A percentile compares a stretch with the other conserved stretches of the same genome.
These are phyloP conservation scores for Kodamaea plutei DNA, from an alignment of 1,139 yeast species.

Conservation along the genomic window DNA sequence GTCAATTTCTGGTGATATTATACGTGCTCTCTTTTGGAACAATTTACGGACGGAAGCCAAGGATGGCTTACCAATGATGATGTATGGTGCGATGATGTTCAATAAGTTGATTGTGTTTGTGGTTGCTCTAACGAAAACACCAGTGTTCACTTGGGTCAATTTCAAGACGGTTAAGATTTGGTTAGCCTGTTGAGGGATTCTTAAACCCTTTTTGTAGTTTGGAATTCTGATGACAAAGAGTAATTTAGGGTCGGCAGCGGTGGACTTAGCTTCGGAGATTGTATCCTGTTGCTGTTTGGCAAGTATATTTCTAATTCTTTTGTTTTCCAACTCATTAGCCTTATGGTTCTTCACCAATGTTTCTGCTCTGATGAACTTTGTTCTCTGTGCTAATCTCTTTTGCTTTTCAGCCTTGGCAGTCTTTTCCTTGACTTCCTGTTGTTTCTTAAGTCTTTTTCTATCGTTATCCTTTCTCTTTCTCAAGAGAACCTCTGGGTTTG, in stretches of 20 bases:
- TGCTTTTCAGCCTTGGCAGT: conserved; percentile 26
- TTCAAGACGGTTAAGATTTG: conserved; percentile 57
- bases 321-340: conserved; percentile 62
- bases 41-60: conserved; percentile 65
- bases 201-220: conserved; percentile 50
- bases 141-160: conserved; percentile 56
- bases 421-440: conserved; percentile 36
- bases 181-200: conserved; percentile 62
- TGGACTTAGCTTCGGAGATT: conserved; percentile 9
- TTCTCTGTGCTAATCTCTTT: conserved; percentile 34
- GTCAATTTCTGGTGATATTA: conserved; percentile 35
- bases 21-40: conserved; percentile 71
- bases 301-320: conserved; percentile 60
- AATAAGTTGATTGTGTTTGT: conserved; percentile 54
- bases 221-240: conserved; percentile 67
- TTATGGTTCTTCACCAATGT: conserved; percentile 61
- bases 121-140: conserved; percentile 65
- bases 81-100: conserved; percentile 65
- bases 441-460: conserved; percentile 62
- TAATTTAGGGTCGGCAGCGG: conserved; percentile 48
- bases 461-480: conserved; percentile 78
- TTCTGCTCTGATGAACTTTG: conserved; percentile 68
- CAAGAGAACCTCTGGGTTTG: conserved; percentile 71
- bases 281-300: conserved; percentile 20
- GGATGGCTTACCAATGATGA: conserved; percentile 71